phyloP scores from a whole-genome alignment of 2,329 filamentous ascomycete species.

The Penicillium italicum region DNA sequence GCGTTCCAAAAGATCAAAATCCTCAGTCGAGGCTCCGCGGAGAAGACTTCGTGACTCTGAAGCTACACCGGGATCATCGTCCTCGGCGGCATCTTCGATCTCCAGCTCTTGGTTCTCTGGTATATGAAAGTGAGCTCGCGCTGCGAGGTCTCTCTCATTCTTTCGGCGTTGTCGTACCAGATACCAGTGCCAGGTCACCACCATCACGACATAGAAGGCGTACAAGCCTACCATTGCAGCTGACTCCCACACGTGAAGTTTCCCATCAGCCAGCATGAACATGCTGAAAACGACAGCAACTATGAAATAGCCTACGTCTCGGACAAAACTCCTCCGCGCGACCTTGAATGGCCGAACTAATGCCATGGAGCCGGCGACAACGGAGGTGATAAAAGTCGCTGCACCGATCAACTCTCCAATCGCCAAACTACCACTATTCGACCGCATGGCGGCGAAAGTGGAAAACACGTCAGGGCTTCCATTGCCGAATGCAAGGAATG shows the following conservation, averaged over 20 bases:
- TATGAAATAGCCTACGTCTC: constrained; percentile 91
- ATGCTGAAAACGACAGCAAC: constrained; percentile 82
- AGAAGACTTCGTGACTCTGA: constrained; percentile 46
- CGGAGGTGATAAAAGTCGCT: constrained; percentile 91
- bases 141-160: constrained; percentile 64
- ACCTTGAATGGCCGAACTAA: constrained; percentile 93
- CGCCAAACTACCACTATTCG: constrained; percentile 93
- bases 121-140: constrained; percentile 69
- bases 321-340: constrained; percentile 79
- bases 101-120: constrained; percentile 58
- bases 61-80: constrained; percentile 51
- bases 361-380: constrained; percentile 96
- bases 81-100: constrained; percentile 53
- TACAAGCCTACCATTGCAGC: constrained; percentile 88
- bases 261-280: constrained; percentile 79
- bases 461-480: constrained; percentile 98
- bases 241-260: constrained; percentile 84
- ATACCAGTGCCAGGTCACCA: constrained; percentile 91
- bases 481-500: constrained; percentile 94
- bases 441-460: constrained; percentile 96
- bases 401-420: constrained; percentile 93
- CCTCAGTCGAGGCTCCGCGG: constrained; percentile 54
- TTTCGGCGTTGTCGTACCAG: constrained; percentile 60
- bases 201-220: constrained; percentile 78
- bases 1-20: constrained; percentile 60